Percentiles rank a stretch among this genome's conserved stretches.
phyloP scores from a whole-genome alignment of 441 rosid genomes.

The Adansonia grandidieri region DNA sequence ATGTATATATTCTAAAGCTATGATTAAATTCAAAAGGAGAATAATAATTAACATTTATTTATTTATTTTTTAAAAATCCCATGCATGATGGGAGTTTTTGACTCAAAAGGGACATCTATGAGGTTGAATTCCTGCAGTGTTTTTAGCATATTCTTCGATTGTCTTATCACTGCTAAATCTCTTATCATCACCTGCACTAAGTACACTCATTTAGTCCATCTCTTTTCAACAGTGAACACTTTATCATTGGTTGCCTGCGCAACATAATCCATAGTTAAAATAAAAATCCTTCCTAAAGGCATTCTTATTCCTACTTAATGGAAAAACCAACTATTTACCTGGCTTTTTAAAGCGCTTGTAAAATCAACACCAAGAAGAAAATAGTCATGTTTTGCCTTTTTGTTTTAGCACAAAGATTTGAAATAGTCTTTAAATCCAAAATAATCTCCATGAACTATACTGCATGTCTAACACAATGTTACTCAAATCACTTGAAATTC shows the following conservation, averaged over 20 bases:
- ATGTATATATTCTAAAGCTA: no score
- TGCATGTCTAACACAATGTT: conserved; percentile 4
- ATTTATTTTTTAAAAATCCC: no score
- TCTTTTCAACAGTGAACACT: conserved; percentile 48
- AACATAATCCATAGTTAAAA: not conserved
- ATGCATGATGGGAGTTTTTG: no score
- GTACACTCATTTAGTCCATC: conserved; percentile 58
- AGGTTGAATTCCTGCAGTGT: conserved; percentile 49
- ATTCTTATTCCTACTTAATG: conserved; percentile 6
- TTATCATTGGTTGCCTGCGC: conserved; percentile 53
- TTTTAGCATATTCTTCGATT: conserved; percentile 53
- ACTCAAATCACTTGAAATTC: not conserved
- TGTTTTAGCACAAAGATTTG: conserved; percentile 46
- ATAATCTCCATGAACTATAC: conserved; percentile 55
- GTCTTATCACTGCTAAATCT: conserved; percentile 60
- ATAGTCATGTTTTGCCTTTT: conserved; percentile 40
- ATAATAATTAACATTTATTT: no score
- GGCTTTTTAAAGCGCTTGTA: conserved; percentile 52
- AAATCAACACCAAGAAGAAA: conserved; percentile 54
- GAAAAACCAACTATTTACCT: conserved; percentile 36
- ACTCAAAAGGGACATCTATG: conserved; percentile 44
- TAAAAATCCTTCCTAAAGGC: not conserved
- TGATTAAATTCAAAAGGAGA: no score
- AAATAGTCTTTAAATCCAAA: conserved; percentile 52
- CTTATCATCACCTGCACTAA: conserved; percentile 51